Evolutionary conservation across 495 filamentous ascomycete genomes (phyloP).

Genomic region (Xylaria cubensis): DNA sequence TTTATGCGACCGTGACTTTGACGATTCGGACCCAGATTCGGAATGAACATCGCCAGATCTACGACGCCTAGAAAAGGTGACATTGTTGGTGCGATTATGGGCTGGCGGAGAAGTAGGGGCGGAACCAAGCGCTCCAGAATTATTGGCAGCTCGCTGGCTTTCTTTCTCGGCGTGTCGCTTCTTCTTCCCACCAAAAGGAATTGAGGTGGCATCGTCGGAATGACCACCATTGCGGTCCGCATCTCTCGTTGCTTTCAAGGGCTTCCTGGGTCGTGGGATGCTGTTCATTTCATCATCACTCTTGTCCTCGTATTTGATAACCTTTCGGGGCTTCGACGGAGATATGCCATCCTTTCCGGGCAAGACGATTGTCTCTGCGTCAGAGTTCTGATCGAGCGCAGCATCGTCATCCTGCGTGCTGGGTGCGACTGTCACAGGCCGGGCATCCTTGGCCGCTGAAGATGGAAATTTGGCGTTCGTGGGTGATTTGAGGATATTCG

Average conservation of each 20-base stretch:
- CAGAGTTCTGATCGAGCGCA: conserved; percentile 67
- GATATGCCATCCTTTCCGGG: conserved; percentile 74
- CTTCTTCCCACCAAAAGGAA: conserved; percentile 50
- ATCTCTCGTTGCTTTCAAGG: conserved; percentile 41
- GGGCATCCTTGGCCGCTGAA: conserved; percentile 28
- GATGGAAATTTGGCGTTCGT: conserved; percentile 27
- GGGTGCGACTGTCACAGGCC: conserved; percentile 25
- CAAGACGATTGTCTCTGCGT: conserved; percentile 82
- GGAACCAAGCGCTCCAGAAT: conserved; percentile 61
- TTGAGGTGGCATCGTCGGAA: conserved; percentile 34
- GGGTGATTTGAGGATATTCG: conserved; percentile 33
- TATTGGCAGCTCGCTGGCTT: conserved; percentile 52
- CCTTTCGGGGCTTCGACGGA: conserved; percentile 70
- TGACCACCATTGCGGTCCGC: conserved; percentile 42
- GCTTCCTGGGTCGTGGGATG: conserved; percentile 45
- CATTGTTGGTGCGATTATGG: conserved; percentile 34
- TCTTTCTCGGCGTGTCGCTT: conserved; percentile 53
- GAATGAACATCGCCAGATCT: conserved; percentile 49
- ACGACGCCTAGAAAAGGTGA: conserved; percentile 48
- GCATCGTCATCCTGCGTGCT: conserved; percentile 49
- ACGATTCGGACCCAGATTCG: conserved; percentile 55
- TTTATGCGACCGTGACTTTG: conserved; percentile 36
- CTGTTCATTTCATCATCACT: conserved; percentile 57
- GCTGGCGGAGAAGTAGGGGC: conserved; percentile 56
- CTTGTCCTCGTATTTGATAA: conserved; percentile 73